phyloP scores from a whole-genome alignment of 495 filamentous ascomycete genomes.

The Daldinia grandis region DNA sequence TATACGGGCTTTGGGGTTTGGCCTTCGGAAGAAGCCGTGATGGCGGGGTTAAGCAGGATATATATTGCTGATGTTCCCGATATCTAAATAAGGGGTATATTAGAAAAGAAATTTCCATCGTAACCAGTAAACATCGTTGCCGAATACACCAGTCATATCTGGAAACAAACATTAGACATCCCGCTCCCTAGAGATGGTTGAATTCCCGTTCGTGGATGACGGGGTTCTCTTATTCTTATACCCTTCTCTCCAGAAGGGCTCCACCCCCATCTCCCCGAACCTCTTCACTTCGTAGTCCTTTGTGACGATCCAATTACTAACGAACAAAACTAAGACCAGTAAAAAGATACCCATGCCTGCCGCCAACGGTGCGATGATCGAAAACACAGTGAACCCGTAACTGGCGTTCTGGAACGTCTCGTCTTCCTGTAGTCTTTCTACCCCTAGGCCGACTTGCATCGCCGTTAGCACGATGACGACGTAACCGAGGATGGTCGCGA shows the following conservation, averaged over 20 bases:
- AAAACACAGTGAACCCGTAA: constrained; percentile 65
- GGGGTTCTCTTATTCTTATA: neutral
- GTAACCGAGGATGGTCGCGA: constrained; percentile 58
- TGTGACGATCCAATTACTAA: constrained; percentile 42
- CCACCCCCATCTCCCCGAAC: constrained; percentile 41
- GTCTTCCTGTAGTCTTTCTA: constrained; percentile 48
- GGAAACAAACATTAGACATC: constrained; percentile 5
- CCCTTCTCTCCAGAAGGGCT: constrained; percentile 36
- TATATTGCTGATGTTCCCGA: neutral
- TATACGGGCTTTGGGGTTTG: too few relatives aligned
- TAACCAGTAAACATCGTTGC: neutral
- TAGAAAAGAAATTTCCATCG: neutral
- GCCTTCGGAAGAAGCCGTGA: neutral
- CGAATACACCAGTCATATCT: neutral
- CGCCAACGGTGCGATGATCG: constrained; percentile 48
- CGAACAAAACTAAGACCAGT: constrained; percentile 33
- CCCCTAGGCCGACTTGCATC: constrained; percentile 67
- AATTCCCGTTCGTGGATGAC: neutral
- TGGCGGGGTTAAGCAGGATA: neutral
- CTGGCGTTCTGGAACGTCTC: constrained; percentile 55
- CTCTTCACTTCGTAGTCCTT: constrained; percentile 38
- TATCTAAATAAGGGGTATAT: neutral
- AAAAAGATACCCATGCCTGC: constrained; percentile 37
- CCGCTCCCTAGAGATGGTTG: constrained; percentile 6
- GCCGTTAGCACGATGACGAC: constrained; percentile 64